Percentiles rank a stretch among this genome's conserved stretches.
Evolutionary conservation across 1,139 yeast species (phyloP).

Genomic region (Yarrowia galli): DNA sequence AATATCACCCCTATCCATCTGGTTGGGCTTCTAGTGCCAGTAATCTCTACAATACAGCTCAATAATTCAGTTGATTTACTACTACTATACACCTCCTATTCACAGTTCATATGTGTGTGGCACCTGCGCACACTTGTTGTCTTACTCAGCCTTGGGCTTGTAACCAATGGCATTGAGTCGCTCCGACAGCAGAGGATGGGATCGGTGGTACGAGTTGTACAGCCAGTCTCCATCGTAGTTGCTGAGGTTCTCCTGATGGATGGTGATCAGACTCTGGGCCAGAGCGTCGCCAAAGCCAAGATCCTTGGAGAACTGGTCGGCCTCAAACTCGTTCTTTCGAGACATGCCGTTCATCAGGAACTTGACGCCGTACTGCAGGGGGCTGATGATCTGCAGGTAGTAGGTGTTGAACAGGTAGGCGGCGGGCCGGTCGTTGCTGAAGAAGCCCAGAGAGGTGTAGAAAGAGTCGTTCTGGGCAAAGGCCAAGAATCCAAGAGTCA

Average conservation of each 20-base stretch:
- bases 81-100: conserved; percentile 13
- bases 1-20: no score
- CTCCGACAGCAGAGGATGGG: conserved; percentile 91
- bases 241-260: conserved; percentile 81
- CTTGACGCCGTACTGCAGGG: conserved; percentile 72
- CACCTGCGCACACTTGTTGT: no score
- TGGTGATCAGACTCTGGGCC: conserved; percentile 72
- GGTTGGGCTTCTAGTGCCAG: no score
- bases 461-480: conserved; percentile 81
- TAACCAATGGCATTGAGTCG: conserved; percentile 71
- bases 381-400: conserved; percentile 60
- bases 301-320: conserved; percentile 81
- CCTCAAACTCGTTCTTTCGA: conserved; percentile 90
- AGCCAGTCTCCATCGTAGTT: conserved; percentile 88
- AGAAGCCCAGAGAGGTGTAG: conserved; percentile 81
- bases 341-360: conserved; percentile 73
- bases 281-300: conserved; percentile 75
- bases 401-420: conserved; percentile 58
- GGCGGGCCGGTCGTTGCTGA: conserved; percentile 56
- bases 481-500: conserved; percentile 76
- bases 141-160: conserved; percentile 39
- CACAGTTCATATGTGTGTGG: no score
- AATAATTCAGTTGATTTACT: conserved; percentile 11
- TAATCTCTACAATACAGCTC: background rate
- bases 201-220: conserved; percentile 85